phyloP scores from a whole-genome alignment of 2,329 filamentous ascomycete species.

The Cercospora canescens region DNA sequence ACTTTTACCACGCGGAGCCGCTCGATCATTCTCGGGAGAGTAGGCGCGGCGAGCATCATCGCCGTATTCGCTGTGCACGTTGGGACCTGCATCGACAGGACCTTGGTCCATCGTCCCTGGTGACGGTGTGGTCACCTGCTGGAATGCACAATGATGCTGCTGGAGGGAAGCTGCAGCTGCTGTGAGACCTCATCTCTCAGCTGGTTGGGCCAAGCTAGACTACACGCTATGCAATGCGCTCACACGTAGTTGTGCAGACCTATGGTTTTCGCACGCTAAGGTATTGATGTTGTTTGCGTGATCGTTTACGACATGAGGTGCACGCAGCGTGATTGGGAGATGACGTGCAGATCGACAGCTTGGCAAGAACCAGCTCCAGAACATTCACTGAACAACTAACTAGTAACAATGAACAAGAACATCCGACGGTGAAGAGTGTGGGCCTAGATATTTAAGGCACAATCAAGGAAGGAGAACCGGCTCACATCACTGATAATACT shows the following conservation, averaged over 20 bases:
- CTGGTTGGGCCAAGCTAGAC: not conserved
- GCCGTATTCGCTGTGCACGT: constrained; percentile 28
- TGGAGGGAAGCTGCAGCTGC: constrained; percentile 7
- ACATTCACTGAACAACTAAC: too few species aligned
- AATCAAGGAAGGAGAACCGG: too few species aligned
- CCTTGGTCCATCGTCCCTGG: constrained; percentile 31
- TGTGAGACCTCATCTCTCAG: constrained; percentile 12
- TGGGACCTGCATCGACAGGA: constrained; percentile 33
- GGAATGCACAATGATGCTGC: constrained; percentile 8
- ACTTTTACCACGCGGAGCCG: constrained; percentile 3
- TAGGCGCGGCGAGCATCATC: constrained; percentile 14
- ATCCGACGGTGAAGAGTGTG: too few species aligned
- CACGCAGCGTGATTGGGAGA: too few species aligned
- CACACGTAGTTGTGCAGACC: not conserved
- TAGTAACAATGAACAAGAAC: too few species aligned
- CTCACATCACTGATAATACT: too few species aligned
- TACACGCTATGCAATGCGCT: not conserved
- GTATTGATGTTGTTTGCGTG: not conserved
- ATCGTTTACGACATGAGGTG: not conserved
- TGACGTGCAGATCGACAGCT: too few species aligned
- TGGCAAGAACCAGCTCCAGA: too few species aligned
- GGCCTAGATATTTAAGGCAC: too few species aligned
- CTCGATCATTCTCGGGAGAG: constrained; percentile 21
- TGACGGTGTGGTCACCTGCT: constrained; percentile 1
- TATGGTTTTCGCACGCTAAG: too few species aligned